A percentile compares a stretch with the other conserved stretches of the same genome.
phyloP scores from a whole-genome alignment of 148 eudicot genomes.

The Arbutus unedo region DNA sequence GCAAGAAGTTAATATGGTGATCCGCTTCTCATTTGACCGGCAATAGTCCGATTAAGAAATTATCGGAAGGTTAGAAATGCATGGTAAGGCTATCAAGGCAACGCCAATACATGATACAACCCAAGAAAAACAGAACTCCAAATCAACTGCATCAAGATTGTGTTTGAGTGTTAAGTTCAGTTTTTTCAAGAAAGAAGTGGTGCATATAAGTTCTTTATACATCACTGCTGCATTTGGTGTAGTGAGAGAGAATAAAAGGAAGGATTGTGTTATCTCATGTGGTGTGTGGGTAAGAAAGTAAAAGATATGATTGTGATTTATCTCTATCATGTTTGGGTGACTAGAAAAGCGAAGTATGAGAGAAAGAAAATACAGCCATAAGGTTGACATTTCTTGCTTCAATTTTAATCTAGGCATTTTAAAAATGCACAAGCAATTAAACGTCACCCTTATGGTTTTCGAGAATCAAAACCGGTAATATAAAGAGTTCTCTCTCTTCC shows the following conservation, averaged over 20 bases:
- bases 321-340: not conserved
- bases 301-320: not conserved
- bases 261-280: not conserved
- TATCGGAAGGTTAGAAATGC: not conserved
- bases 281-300: not conserved
- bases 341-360: not conserved
- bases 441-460: not conserved
- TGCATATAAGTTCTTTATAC: not conserved
- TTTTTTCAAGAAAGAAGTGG: not conserved
- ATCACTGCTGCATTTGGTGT: not conserved
- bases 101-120: not conserved
- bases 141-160: not conserved
- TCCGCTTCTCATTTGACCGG: not conserved
- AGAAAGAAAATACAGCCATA: not conserved
- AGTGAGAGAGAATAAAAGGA: not conserved
- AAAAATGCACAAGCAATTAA: not conserved
- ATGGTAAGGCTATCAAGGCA: not conserved
- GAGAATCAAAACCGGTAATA: not conserved
- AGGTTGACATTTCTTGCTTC: not conserved
- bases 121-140: not conserved
- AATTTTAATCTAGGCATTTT: not conserved
- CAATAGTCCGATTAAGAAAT: not conserved
- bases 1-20: not conserved
- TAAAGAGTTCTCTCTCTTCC: not conserved
- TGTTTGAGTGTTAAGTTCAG: not conserved